Evolutionary conservation across 768 basidiomycete species (phyloP).

Genomic region (Auriculariales sp.): DNA sequence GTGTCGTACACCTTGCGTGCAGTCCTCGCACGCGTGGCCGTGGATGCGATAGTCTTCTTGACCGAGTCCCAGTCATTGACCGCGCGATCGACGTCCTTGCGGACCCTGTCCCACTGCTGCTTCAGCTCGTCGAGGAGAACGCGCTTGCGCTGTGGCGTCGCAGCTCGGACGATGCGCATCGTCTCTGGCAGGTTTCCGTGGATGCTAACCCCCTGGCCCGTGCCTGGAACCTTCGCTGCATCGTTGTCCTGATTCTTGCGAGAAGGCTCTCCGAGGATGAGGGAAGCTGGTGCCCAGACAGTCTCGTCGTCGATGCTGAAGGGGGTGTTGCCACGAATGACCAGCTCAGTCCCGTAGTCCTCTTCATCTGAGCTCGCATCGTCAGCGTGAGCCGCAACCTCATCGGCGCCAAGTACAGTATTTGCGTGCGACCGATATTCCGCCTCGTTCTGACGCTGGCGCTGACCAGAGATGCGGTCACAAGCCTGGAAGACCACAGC

Average conservation of each 20-base stretch:
- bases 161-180: not conserved
- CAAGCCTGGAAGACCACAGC: not conserved
- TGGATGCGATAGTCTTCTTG: not conserved
- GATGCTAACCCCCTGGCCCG: too few species aligned
- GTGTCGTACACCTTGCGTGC: not conserved
- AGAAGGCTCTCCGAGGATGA: too few species aligned
- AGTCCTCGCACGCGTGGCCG: not conserved
- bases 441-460: not conserved
- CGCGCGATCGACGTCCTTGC: not conserved
- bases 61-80: not conserved
- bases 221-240: too few species aligned
- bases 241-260: too few species aligned
- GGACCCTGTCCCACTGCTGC: not conserved
- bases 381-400: too few species aligned
- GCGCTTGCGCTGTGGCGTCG: not conserved
- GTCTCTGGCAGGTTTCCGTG: not conserved
- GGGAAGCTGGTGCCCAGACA: too few species aligned
- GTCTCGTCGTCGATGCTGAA: too few species aligned
- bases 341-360: not conserved
- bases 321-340: too few species aligned
- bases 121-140: not conserved
- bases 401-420: too few species aligned
- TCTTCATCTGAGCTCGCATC: not conserved
- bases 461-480: not conserved
- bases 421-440: not conserved